Evolutionary conservation across 1,284 basidiomycete species (phyloP), one percentile per base, ranked within the genome.

Genomic region (Chalciporus sp.): DNA sequence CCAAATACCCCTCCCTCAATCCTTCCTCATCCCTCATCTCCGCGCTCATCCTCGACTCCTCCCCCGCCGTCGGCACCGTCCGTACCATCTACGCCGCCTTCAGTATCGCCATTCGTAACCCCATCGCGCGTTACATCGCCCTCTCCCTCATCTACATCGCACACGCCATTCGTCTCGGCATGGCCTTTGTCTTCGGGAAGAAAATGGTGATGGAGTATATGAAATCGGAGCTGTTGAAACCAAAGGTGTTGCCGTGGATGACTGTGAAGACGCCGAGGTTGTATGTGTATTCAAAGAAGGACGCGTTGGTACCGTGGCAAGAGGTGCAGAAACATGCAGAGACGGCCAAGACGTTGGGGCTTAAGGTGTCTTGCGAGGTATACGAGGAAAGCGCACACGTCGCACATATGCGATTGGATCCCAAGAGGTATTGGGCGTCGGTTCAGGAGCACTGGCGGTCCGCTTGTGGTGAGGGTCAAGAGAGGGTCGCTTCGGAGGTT

Each of bases 331-430:
- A 53, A 19, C 81, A 85, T 63, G 72, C 72, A 0, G 62, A 66
- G 19, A 57, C 64, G 6, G 76, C 74, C 26, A 69, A 62, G 59
- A 12, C 40, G 43, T 58, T 41, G 2, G 81, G 82, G 1, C 58
- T 73, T 33, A 63, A 73, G 44, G 75, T 79, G 5, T 62, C 61
- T 12, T 61, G 62, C 33, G 75, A 79, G 56, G 58, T 72, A 35
- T 85, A 79, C 54, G 74, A 75, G 16, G 69, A 75, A 27, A 81
- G 77, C 14, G 65, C 70, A 10, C 84, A 86, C 65, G 83, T 85
- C n/a, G 72, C 76, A 1, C 83, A 85, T 67, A 79, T 79, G 10
- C 74, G 76, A 37, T 56, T 63, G 14, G 71, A 84, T 59, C 82
- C 82, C 1, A 69, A 62, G 29, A 53, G 68, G 29, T 67, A 67